phyloP scores from a whole-genome alignment of 257 asterid species.

The Penstemon davidsonii region DNA sequence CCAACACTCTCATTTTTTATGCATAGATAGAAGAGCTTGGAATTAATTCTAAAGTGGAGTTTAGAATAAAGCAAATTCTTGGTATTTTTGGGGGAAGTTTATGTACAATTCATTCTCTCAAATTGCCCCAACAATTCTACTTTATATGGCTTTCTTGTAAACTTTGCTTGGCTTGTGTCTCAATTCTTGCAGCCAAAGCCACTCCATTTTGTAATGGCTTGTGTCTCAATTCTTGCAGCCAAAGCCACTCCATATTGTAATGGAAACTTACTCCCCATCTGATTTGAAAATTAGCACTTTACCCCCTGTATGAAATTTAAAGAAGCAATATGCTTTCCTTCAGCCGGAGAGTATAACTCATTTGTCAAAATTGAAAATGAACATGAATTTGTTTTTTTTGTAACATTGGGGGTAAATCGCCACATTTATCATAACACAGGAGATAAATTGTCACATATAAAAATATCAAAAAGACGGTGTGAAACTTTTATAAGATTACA shows the following conservation, averaged over 20 bases:
- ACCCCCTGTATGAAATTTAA: too few species aligned
- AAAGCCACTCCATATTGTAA: not conserved
- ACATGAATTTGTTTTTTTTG: too few species aligned
- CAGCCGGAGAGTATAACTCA: too few species aligned
- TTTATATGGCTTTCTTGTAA: conserved; percentile 64
- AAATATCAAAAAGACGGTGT: too few species aligned
- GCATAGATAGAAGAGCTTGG: conserved; percentile 62
- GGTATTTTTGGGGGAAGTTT: conserved; percentile 28
- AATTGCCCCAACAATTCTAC: conserved; percentile 45
- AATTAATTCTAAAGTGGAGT: conserved; percentile 60
- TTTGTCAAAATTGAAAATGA: too few species aligned
- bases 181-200: conserved; percentile 36
- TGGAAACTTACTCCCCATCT: too few species aligned
- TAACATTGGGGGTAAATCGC: too few species aligned
- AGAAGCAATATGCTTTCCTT: too few species aligned
- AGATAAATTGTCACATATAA: too few species aligned
- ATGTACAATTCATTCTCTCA: conserved; percentile 22
- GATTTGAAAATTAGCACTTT: too few species aligned
- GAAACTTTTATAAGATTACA: too few species aligned
- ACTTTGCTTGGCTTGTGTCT: conserved; percentile 47
- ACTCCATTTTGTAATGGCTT: conserved; percentile 24
- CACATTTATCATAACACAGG: too few species aligned
- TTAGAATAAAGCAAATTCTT: conserved; percentile 57
- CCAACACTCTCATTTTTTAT: conserved; percentile 54
- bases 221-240: conserved; percentile 41